Base-by-base conservation (phyloP, 352 stramenopile species). In the Phytophthora tubulina region DNA sequence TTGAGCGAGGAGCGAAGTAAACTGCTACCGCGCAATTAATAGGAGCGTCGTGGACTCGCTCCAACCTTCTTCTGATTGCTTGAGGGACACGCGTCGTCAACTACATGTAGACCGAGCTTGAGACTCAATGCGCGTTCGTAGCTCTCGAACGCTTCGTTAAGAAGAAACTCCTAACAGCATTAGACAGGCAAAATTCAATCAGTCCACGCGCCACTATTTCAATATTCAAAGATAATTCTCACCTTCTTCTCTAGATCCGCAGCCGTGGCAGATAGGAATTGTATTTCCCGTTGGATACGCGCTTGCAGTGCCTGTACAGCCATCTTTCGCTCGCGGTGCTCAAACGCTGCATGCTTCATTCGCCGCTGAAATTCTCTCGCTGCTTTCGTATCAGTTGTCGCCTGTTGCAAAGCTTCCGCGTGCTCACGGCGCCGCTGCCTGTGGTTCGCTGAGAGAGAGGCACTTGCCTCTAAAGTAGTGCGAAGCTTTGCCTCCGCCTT, bases 91-190 rank as follows among this genome's bases (percentile, higher is more conserved):
- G 41, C n/a, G 15, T 59, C 51, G 9, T 68, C 65, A 53, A 39
- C 41, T 38, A 27, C 21, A 27, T 27, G 21, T 27, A 73, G 65
- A 55, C 55, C 61, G n/a, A 78, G 78, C 55, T 89, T 73, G 2
- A 78, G 46, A 31, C 73, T 63, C 35, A 90, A 61, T 45, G 72
- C 73, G n/a, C 68, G 51, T 59, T 90, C 76, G 42, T 88, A 91
- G 35, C 58, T 74, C 15, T 75, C 65, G 54, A 91, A 92, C 7
- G 84, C 84, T 6, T 92, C 84, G 33, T 95, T 82, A 35, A 94
- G 72, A 17, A 89, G 65, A 3, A 69, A 63, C 33, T 92, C 84
- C 81, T 92, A 68, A 14, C 56, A 71, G 3, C 21, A 72, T 31
- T n/a, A 74, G 36, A 45, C 32, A 65, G 31, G 53, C 35, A 70